phyloP scores from a whole-genome alignment of 768 basidiomycete genomes.

The Clitopilus hobsonii region DNA sequence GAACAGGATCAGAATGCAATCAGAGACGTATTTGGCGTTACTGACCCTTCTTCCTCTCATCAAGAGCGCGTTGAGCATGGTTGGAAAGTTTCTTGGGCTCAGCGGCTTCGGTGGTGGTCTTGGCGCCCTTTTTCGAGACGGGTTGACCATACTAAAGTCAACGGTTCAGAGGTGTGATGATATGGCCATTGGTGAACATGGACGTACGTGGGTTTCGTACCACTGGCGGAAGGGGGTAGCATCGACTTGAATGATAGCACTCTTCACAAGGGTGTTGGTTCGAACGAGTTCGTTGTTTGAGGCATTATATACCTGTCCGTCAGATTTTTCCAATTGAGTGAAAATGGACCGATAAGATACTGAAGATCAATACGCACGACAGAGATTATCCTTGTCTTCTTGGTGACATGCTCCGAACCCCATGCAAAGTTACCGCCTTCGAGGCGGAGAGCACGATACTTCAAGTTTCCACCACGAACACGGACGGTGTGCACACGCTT shows the following conservation, averaged over 20 bases:
- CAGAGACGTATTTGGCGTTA: neutral
- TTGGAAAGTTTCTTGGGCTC: slow-evolving; percentile 81
- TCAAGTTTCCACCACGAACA: slow-evolving; percentile 92
- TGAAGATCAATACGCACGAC: slow-evolving; percentile 69
- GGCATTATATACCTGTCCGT: slow-evolving; percentile 85
- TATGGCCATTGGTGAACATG: neutral
- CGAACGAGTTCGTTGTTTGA: slow-evolving; percentile 99
- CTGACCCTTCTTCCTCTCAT: slow-evolving; percentile 88
- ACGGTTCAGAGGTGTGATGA: slow-evolving; percentile 5
- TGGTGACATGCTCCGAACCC: slow-evolving; percentile 91
- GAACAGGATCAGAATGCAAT: neutral
- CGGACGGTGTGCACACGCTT: slow-evolving; percentile 97
- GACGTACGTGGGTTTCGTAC: slow-evolving; percentile 95
- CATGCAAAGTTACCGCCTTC: slow-evolving; percentile 98
- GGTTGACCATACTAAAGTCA: slow-evolving; percentile 83
- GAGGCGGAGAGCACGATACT: slow-evolving; percentile 94
- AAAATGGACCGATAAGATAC: slow-evolving; percentile 1
- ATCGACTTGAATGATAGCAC: slow-evolving; percentile 95
- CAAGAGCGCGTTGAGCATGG: slow-evolving; percentile 83
- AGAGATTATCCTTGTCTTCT: slow-evolving; percentile 93
- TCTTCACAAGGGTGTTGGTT: slow-evolving; percentile 98
- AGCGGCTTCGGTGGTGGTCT: slow-evolving; percentile 39
- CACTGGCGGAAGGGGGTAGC: slow-evolving; percentile 99
- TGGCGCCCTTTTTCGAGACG: slow-evolving; percentile 79
- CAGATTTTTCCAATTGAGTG: neutral